Conservation (phyloP, 1,139 yeast species). For the Pneumocystis sp. region DNA sequence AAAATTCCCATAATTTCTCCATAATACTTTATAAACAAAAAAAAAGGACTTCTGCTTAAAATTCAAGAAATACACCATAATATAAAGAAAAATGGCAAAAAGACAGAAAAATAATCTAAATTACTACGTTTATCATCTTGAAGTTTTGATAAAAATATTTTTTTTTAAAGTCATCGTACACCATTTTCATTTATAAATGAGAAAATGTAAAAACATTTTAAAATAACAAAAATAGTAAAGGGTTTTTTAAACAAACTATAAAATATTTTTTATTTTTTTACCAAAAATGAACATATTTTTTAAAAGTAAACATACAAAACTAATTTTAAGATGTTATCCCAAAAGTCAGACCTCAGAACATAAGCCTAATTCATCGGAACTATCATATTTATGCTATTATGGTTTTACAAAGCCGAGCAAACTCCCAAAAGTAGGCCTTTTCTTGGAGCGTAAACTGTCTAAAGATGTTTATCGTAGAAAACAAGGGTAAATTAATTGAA, state of each 20-base stretch:
- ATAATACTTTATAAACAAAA: not conserved
- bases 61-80: not conserved
- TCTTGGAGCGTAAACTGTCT: slow-evolving; percentile 48
- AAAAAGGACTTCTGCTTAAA: not conserved
- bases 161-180: not conserved
- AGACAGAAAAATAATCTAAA: not conserved
- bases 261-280: not conserved
- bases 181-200: not conserved
- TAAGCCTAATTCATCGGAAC: slow-evolving; percentile 81
- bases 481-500: slow-evolving; percentile 32
- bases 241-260: not conserved
- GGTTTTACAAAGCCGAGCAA: slow-evolving; percentile 86
- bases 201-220: not conserved
- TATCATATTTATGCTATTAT: slow-evolving; percentile 73
- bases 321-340: slow-evolving; percentile 85
- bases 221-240: not conserved
- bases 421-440: slow-evolving; percentile 67
- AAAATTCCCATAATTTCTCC: not conserved
- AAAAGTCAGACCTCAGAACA: slow-evolving; percentile 73
- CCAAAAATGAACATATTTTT: not conserved
- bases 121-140: not conserved
- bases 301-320: slow-evolving; percentile 67
- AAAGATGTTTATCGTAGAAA: slow-evolving; percentile 48
- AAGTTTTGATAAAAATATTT: not conserved
- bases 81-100: not conserved